A percentile compares a stretch with the other conserved stretches of the same genome.
Conservation (phyloP, 805 yeast genomes). For the Hanseniaspora pseudoguilliermondii region DNA sequence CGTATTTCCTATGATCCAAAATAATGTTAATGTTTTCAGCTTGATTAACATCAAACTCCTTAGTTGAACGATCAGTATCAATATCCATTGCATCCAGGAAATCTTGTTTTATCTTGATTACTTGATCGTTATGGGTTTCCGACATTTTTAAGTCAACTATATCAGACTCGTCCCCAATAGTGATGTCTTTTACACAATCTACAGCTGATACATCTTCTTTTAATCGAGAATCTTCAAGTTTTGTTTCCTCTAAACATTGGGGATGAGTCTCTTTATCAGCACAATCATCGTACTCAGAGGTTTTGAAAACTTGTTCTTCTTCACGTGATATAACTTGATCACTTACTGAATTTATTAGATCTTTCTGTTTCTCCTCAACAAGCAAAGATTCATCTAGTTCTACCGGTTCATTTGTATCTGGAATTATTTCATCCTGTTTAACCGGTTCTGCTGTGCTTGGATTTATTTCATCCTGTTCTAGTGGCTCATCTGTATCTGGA, state of each 20-base stretch:
- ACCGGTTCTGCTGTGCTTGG: background rate
- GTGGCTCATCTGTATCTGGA: background rate
- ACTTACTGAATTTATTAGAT: too few relatives aligned
- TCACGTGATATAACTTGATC: too few relatives aligned
- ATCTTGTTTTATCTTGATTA: background rate
- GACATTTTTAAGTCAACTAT: background rate
- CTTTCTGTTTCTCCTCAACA: too few relatives aligned
- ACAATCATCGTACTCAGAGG: too few relatives aligned
- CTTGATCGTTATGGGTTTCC: background rate
- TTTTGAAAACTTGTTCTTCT: too few relatives aligned
- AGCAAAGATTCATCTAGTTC: too few relatives aligned
- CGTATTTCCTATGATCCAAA: slow-evolving; percentile 4
- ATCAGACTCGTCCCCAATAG: background rate
- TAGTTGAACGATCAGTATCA: background rate
- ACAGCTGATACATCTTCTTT: background rate
- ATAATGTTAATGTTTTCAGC: background rate
- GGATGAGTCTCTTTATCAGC: too few relatives aligned
- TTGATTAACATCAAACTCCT: background rate
- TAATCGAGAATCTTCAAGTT: background rate
- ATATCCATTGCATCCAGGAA: background rate
- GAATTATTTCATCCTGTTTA: too few relatives aligned
- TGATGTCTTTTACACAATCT: background rate
- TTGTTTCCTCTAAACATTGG: background rate
- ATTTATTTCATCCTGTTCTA: background rate
- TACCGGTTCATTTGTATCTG: background rate